Percentiles rank a stretch among this genome's conserved stretches.
Evolutionary conservation across 352 stramenopile genomes (phyloP).

Genomic region (Phytophthora tentaculata): DNA sequence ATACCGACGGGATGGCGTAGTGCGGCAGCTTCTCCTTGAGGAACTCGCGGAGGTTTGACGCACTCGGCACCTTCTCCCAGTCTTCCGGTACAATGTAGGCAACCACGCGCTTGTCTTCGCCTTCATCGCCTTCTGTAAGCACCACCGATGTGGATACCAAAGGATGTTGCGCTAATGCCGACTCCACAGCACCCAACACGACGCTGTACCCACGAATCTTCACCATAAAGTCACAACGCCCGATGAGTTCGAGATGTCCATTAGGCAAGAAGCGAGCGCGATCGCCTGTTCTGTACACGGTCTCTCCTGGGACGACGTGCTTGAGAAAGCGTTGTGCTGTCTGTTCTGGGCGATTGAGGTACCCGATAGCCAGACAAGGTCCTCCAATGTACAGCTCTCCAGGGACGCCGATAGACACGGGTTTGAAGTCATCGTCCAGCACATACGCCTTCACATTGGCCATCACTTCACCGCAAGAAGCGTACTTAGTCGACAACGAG

Average conservation of each 20-base stretch:
- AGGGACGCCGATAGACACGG: slow-evolving; percentile 68
- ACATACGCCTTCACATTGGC: slow-evolving; percentile 82
- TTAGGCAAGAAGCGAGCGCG: slow-evolving; percentile 90
- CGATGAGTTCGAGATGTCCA: slow-evolving; percentile 92
- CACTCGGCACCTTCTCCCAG: slow-evolving; percentile 70
- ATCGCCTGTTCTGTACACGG: slow-evolving; percentile 94
- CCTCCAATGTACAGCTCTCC: slow-evolving; percentile 89
- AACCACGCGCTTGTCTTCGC: slow-evolving; percentile 91
- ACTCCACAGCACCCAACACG: slow-evolving; percentile 92
- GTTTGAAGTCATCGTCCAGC: slow-evolving; percentile 74
- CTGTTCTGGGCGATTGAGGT: slow-evolving; percentile 81
- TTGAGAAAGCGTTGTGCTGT: slow-evolving; percentile 81
- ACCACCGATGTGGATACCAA: slow-evolving; percentile 90
- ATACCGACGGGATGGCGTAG: slow-evolving; percentile 84
- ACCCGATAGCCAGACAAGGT: slow-evolving; percentile 85
- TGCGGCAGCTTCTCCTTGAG: slow-evolving; percentile 81
- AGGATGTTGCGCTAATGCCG: slow-evolving; percentile 86
- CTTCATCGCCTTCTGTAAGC: slow-evolving; percentile 86
- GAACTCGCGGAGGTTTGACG: slow-evolving; percentile 67
- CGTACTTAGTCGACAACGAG: slow-evolving; percentile 84
- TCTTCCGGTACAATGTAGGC: slow-evolving; percentile 91
- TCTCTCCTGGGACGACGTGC: slow-evolving; percentile 66
- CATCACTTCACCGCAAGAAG: slow-evolving; percentile 88
- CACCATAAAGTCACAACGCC: slow-evolving; percentile 95
- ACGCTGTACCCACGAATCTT: slow-evolving; percentile 97